Evolutionary conservation across 805 yeast species (phyloP).

Genomic region (Candida silvicultrix): DNA sequence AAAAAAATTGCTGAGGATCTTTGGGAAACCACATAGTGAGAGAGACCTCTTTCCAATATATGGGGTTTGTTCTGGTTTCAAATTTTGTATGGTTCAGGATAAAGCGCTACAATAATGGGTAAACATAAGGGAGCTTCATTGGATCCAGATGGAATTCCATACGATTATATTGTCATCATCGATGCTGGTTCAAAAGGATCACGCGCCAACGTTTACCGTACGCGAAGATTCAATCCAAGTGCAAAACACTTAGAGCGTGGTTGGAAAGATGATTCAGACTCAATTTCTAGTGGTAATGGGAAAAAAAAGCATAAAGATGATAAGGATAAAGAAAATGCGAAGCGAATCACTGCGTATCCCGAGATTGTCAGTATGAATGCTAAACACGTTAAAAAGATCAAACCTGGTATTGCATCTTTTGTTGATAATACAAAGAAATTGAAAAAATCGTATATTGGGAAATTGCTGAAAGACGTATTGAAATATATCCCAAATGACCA

Average conservation of each 20-base stretch:
- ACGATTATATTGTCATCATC: slow-evolving; percentile 52
- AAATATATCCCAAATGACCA: slow-evolving; percentile 54
- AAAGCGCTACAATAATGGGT: too few species aligned
- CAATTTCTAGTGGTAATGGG: too few species aligned
- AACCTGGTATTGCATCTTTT: slow-evolving; percentile 54
- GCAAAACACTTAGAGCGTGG: slow-evolving; percentile 1
- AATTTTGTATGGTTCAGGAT: too few species aligned
- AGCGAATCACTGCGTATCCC: slow-evolving; percentile 7
- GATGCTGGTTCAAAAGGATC: slow-evolving; percentile 68
- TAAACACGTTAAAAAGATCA: slow-evolving; percentile 22
- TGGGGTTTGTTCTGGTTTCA: too few species aligned
- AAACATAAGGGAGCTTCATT: slow-evolving; percentile 28
- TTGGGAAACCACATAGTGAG: too few species aligned
- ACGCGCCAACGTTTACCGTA: slow-evolving; percentile 49
- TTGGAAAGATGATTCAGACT: slow-evolving; percentile 4
- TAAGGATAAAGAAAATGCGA: not conserved
- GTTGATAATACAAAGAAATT: slow-evolving; percentile 40
- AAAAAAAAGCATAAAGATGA: too few species aligned
- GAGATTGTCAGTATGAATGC: slow-evolving; percentile 6
- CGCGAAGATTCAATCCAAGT: slow-evolving; percentile 1
- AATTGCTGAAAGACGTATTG: slow-evolving; percentile 41
- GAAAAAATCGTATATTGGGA: slow-evolving; percentile 44
- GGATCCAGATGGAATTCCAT: slow-evolving; percentile 40
- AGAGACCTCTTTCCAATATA: too few species aligned
- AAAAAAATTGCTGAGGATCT: too few species aligned